phyloP scores from a whole-genome alignment of 2,329 filamentous ascomycete species.

The Pseudogymnoascus sp. region DNA sequence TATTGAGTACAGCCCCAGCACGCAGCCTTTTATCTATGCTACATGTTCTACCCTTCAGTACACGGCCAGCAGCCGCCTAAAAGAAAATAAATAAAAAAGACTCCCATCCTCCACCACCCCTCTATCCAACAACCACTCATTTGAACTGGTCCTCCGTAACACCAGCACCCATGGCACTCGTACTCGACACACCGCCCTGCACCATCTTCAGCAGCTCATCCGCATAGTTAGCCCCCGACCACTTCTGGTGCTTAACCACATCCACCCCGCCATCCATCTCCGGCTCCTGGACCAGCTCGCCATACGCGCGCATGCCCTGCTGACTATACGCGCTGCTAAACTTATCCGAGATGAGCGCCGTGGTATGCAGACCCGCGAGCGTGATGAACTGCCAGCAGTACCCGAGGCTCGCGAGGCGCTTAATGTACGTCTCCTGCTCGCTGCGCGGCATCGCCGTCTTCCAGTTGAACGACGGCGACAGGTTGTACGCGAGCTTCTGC shows the following conservation, averaged over 20 bases:
- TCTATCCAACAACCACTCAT: constrained; percentile 18
- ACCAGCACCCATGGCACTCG: constrained; percentile 92
- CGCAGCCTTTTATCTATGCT: neutral
- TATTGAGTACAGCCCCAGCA: neutral
- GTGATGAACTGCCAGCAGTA: constrained; percentile 99
- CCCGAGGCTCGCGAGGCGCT: constrained; percentile 73
- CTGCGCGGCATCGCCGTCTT: constrained; percentile 86
- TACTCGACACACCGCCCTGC: constrained; percentile 81
- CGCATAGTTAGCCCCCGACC: constrained; percentile 89
- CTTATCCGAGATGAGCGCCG: constrained; percentile 79
- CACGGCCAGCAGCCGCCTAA: neutral
- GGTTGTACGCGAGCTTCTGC: constrained; percentile 98
- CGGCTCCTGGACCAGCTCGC: constrained; percentile 93
- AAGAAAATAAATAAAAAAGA: neutral
- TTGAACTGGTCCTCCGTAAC: constrained; percentile 98
- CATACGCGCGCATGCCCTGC: constrained; percentile 90
- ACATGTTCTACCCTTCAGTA: neutral
- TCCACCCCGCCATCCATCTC: constrained; percentile 88
- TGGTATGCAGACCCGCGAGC: constrained; percentile 92
- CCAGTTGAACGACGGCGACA: constrained; percentile 99
- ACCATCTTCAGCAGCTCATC: constrained; percentile 98
- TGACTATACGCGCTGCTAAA: constrained; percentile 77
- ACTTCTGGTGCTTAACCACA: constrained; percentile 98
- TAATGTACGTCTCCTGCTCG: constrained; percentile 97
- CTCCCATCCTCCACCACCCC: neutral